Conservation (phyloP, 192 early-diverging fungal species). For the Coemansia sp. region DNA sequence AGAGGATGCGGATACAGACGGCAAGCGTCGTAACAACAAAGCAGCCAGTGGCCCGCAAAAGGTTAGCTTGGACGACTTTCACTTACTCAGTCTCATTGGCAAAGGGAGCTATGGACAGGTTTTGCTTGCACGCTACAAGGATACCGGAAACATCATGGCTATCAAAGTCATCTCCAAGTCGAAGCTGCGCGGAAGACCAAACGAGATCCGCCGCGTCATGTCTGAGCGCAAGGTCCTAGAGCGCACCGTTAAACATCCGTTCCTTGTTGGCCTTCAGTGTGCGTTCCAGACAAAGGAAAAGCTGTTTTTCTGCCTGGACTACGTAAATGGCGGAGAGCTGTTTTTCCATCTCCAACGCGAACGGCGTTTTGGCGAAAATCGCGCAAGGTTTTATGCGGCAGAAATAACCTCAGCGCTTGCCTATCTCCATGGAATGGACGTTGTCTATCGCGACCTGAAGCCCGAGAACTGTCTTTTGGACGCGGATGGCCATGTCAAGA, state of each 20-base stretch:
- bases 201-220: conserved; percentile 66
- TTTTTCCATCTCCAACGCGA: conserved; percentile 72
- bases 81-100: conserved; percentile 73
- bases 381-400: conserved; percentile 61
- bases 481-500: conserved; percentile 76
- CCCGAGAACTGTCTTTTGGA: conserved; percentile 89
- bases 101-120: conserved; percentile 79
- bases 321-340: conserved; percentile 74
- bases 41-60: conserved; percentile 8
- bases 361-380: conserved; percentile 60
- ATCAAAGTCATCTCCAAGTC: conserved; percentile 75
- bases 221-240: conserved; percentile 65
- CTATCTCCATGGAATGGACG: conserved; percentile 61
- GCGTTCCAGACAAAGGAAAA: conserved; percentile 75
- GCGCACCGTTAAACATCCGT: conserved; percentile 57
- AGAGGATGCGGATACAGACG: not conserved
- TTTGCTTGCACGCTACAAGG: conserved; percentile 71
- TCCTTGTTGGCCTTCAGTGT: conserved; percentile 70
- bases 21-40: conserved; percentile 9
- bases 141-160: conserved; percentile 64
- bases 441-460: conserved; percentile 83
- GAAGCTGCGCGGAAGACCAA: conserved; percentile 62
- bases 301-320: conserved; percentile 73
- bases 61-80: conserved; percentile 60
- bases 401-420: conserved; percentile 56